phyloP scores from a whole-genome alignment of 371 early-diverging fungal genomes.

The Zancudomyces culisetae region DNA sequence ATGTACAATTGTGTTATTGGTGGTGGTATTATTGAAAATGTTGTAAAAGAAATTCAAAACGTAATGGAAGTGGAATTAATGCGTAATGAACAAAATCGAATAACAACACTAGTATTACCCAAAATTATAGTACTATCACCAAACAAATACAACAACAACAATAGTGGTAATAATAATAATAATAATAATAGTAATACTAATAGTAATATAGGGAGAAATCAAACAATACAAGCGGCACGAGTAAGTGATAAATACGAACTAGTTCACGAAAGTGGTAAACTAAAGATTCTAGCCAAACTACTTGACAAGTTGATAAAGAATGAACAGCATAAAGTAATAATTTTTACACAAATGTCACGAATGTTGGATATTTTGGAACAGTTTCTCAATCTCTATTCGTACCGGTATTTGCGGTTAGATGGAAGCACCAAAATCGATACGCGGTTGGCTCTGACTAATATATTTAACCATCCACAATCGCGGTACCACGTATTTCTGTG shows the following conservation, averaged over 20 bases:
- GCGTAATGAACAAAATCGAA: too few species aligned
- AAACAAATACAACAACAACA: too few species aligned
- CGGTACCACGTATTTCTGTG: too few species aligned
- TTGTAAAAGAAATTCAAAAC: too few species aligned
- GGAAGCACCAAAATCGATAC: constrained; percentile 63
- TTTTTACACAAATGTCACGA: constrained; percentile 99
- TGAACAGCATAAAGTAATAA: constrained; percentile 64
- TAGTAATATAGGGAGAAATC: constrained; percentile 84
- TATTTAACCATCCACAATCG: too few species aligned
- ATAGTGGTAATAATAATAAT: too few species aligned
- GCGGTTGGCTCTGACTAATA: constrained; percentile 66
- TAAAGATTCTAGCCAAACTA: constrained; percentile 28
- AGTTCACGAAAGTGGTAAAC: constrained; percentile 75
- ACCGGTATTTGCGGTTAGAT: constrained; percentile 65
- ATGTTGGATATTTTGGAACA: constrained; percentile 97
- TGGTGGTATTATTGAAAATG: too few species aligned
- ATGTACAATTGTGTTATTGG: too few species aligned
- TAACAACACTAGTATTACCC: too few species aligned
- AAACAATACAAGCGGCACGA: constrained; percentile 47
- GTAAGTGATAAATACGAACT: constrained; percentile 69
- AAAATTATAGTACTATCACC: too few species aligned
- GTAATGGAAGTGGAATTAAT: too few species aligned
- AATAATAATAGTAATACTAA: too few species aligned
- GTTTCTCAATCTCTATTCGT: constrained; percentile 60
- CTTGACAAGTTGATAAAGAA: constrained; percentile 16